phyloP scores from a whole-genome alignment of 176 grass and related monocot genomes.

The Elaeis guineensis region DNA sequence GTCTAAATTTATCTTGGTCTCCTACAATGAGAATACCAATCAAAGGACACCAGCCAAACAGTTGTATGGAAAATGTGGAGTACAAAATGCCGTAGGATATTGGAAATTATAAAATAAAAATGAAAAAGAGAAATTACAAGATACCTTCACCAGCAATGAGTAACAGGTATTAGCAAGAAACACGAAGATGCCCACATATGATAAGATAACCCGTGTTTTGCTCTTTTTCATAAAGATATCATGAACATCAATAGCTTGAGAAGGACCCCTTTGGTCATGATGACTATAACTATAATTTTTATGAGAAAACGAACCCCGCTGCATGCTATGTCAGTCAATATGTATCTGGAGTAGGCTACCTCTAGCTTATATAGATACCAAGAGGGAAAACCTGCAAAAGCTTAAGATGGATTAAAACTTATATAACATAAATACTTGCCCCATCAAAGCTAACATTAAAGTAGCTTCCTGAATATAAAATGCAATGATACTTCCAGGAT shows the following conservation, averaged over 20 bases:
- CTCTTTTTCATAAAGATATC: slow-evolving; percentile 40
- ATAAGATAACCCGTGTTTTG: slow-evolving; percentile 29
- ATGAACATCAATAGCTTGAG: slow-evolving; percentile 42
- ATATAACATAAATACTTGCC: no score
- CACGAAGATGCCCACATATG: slow-evolving; percentile 12
- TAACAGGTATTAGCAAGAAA: slow-evolving; percentile 33
- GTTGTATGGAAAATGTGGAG: neutral
- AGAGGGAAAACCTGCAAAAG: no score
- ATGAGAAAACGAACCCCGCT: no score
- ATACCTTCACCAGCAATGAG: slow-evolving; percentile 41
- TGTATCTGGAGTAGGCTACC: no score
- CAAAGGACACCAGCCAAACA: neutral
- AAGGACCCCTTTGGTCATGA: slow-evolving; percentile 1
- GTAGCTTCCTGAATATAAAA: no score
- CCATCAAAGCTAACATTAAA: no score
- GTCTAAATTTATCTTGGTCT: no score
- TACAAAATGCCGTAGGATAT: neutral
- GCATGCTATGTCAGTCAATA: no score
- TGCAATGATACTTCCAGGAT: no score
- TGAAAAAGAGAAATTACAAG: no score
- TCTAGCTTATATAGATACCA: no score
- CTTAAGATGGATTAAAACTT: no score
- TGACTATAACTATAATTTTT: slow-evolving; percentile 33
- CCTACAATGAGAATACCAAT: neutral
- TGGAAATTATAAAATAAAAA: neutral